A percentile compares a stretch with the other conserved stretches of the same genome.
These are phyloP conservation scores for Podaxis rugospora DNA, from an alignment of 768 basidiomycete species.

Conservation along the genomic window DNA sequence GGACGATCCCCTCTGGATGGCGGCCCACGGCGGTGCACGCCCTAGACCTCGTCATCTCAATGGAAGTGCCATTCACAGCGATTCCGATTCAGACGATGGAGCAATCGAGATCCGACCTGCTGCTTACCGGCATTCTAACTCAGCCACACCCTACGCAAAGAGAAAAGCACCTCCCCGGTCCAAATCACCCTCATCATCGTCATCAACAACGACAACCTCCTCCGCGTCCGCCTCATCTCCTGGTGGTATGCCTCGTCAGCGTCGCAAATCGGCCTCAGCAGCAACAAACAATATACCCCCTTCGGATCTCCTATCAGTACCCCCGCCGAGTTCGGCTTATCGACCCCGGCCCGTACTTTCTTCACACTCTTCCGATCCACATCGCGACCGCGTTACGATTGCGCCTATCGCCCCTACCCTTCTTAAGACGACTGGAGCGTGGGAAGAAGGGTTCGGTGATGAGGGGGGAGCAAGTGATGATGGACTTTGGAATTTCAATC, in stretches of 20 bases:
- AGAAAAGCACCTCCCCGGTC: conserved; percentile 29
- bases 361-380: conserved; percentile 21
- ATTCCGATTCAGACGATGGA: conserved; percentile 43
- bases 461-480: conserved; percentile 36
- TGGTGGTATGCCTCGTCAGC: conserved; percentile 17
- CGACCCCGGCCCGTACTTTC: conserved; percentile 22
- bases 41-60: conserved; percentile 21
- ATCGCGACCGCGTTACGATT: conserved; percentile 35
- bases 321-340: conserved; percentile 17
- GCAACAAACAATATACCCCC: conserved; percentile 22
- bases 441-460: conserved; percentile 47
- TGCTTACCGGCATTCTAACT: conserved; percentile 16
- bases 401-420: conserved; percentile 63
- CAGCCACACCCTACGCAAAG: conserved; percentile 16
- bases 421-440: conserved; percentile 70
- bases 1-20: conserved; percentile 21
- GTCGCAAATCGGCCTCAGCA: conserved; percentile 16
- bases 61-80: conserved; percentile 30
- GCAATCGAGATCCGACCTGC: conserved; percentile 60
- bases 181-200: conserved; percentile 38
- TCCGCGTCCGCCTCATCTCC: conserved; percentile 38
- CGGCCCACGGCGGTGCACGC: conserved; percentile 18
- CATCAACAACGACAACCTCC: conserved; percentile 43
- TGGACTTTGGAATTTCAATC: conserved; percentile 20
- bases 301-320: conserved; percentile 19